Conservation (phyloP, 75 land plant genomes). For the Picea glauca region DNA sequence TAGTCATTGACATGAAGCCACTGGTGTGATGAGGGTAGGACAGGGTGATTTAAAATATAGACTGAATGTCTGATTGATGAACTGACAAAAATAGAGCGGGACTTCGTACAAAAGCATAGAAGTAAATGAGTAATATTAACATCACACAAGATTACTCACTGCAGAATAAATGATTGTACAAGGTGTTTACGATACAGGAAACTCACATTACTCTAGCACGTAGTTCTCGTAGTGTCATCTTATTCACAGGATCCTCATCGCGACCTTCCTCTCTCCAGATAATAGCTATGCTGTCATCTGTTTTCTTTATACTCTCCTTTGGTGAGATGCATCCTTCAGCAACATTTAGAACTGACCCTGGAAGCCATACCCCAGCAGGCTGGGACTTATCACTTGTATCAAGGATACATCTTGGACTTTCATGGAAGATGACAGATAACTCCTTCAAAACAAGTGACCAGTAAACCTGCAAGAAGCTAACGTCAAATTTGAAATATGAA, state of each 20-base stretch:
- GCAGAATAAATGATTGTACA: neutral
- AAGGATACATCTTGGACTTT: constrained; percentile 54
- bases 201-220: constrained; percentile 79
- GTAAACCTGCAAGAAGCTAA: constrained; percentile 49
- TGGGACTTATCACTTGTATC: constrained; percentile 50
- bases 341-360: constrained; percentile 78
- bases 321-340: constrained; percentile 85
- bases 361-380: constrained; percentile 79
- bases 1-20: neutral
- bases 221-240: constrained; percentile 59
- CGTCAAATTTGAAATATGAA: neutral
- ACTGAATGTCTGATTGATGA: neutral
- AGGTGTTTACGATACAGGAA: neutral
- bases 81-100: neutral
- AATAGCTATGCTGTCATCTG: constrained; percentile 64
- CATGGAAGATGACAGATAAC: constrained; percentile 56
- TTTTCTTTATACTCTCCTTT: constrained; percentile 33
- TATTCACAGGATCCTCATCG: constrained; percentile 48
- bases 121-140: neutral
- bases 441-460: constrained; percentile 62
- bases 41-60: neutral
- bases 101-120: neutral
- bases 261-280: constrained; percentile 83
- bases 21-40: neutral
- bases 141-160: neutral